Percentiles rank a stretch among this genome's conserved stretches.
phyloP scores from a whole-genome alignment of 345 rosid species.

The Populus deltoides region DNA sequence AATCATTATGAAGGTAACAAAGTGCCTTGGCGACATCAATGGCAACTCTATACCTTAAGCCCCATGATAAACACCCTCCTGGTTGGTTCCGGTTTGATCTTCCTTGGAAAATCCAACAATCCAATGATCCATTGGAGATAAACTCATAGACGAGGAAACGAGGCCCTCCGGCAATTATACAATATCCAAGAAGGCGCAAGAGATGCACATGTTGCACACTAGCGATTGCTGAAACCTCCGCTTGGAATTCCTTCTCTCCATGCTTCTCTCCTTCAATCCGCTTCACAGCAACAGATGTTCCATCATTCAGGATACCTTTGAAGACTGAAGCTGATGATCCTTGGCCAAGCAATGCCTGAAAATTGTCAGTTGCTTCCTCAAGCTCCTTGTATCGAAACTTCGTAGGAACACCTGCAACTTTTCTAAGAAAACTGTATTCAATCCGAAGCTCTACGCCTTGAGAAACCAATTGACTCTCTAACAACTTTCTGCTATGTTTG shows the following conservation, averaged over 20 bases:
- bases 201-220: conserved; percentile 29
- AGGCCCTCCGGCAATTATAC: conserved; percentile 13
- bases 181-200: conserved; percentile 24
- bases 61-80: conserved; percentile 60
- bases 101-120: conserved; percentile 25
- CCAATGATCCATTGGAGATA: conserved; percentile 25
- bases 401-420: conserved; percentile 78
- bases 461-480: conserved; percentile 41
- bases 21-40: conserved; percentile 34
- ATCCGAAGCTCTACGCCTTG: conserved; percentile 72
- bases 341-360: conserved; percentile 32
- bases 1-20: conserved; percentile 27
- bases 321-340: conserved; percentile 32
- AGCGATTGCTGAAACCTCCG: conserved; percentile 30
- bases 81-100: conserved; percentile 14
- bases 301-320: conserved; percentile 23
- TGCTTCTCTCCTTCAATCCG: conserved; percentile 17
- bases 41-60: conserved; percentile 21
- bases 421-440: conserved; percentile 78
- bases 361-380: conserved; percentile 76
- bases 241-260: conserved; percentile 27
- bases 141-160: conserved; percentile 23
- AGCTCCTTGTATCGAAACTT: conserved; percentile 61
- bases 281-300: conserved; percentile 27
- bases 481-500: conserved; percentile 37